Evolutionary conservation across 2,329 filamentous ascomycete species (phyloP).

Genomic region (Sclerotinia subarctica): DNA sequence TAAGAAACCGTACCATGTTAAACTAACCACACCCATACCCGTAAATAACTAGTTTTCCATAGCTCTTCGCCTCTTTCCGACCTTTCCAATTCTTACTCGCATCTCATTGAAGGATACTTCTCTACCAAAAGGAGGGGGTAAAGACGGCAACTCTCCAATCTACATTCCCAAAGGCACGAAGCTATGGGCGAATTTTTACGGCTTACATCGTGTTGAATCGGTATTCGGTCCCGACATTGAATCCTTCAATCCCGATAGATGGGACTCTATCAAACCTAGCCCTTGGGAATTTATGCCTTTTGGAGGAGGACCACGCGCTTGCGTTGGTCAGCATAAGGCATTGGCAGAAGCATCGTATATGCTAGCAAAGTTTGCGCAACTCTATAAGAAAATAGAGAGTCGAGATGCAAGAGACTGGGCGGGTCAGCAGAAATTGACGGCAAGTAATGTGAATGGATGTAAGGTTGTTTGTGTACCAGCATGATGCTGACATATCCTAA

Average conservation of each 20-base stretch:
- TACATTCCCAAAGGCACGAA: slow-evolving; percentile 21
- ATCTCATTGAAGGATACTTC: slow-evolving; percentile 21
- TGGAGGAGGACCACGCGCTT: slow-evolving; percentile 63
- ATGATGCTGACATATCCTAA: not conserved
- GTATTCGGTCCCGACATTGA: slow-evolving; percentile 69
- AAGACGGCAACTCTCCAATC: slow-evolving; percentile 23
- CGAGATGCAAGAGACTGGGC: slow-evolving; percentile 12
- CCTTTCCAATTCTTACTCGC: slow-evolving; percentile 27
- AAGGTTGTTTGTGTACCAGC: slow-evolving; percentile 5
- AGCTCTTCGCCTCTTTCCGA: slow-evolving; percentile 30
- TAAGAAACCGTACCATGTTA: not conserved
- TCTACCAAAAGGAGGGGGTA: slow-evolving; percentile 23
- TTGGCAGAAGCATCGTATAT: slow-evolving; percentile 23
- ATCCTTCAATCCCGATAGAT: slow-evolving; percentile 70
- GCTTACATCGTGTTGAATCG: not conserved
- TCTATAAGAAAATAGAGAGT: slow-evolving; percentile 19
- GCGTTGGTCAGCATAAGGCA: slow-evolving; percentile 52
- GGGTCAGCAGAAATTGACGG: slow-evolving; percentile 14
- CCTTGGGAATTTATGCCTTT: slow-evolving; percentile 65
- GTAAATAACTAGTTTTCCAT: not conserved
- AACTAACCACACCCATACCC: not conserved
- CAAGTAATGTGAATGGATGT: slow-evolving; percentile 19
- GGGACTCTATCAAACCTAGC: slow-evolving; percentile 62
- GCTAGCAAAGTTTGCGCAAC: slow-evolving; percentile 20
- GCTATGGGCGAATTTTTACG: slow-evolving; percentile 4